Evolutionary conservation across 169 alveolate species (phyloP).

Genomic region (Cryptosporidium muris): DNA sequence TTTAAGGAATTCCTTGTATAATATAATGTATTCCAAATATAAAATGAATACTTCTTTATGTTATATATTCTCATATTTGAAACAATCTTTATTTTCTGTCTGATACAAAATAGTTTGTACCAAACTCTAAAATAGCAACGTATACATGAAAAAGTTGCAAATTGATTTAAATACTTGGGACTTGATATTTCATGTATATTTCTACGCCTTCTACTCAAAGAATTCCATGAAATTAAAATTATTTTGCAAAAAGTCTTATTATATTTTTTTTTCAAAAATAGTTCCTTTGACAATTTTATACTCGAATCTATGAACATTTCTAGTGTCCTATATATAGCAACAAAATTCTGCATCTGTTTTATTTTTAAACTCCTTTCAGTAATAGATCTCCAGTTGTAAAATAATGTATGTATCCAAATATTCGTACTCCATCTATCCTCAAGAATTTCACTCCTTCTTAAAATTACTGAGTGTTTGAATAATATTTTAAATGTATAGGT

Average conservation of each 20-base stretch:
- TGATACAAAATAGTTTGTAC: not conserved
- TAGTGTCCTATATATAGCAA: not conserved
- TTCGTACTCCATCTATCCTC: constrained; percentile 2
- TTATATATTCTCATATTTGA: not conserved
- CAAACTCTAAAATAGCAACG: constrained; percentile 6
- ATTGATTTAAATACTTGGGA: not conserved
- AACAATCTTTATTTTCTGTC: not conserved
- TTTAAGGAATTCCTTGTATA: not conserved
- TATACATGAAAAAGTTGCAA: not conserved
- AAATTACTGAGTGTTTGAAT: not conserved
- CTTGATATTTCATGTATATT: not conserved
- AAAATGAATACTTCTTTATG: not conserved
- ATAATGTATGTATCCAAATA: not conserved
- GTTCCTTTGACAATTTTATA: not conserved
- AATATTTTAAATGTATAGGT: not conserved
- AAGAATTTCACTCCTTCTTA: not conserved
- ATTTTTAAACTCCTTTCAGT: not conserved
- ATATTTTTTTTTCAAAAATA: not conserved
- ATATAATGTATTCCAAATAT: not conserved
- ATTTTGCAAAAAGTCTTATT: not conserved
- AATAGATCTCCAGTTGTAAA: constrained; percentile 11
- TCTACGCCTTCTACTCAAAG: not conserved
- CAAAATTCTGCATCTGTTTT: not conserved
- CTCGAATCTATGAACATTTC: not conserved
- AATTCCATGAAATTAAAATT: constrained; percentile 1